phyloP scores from a whole-genome alignment of 2,329 filamentous ascomycete genomes.

The Metarhizium anisopliae region DNA sequence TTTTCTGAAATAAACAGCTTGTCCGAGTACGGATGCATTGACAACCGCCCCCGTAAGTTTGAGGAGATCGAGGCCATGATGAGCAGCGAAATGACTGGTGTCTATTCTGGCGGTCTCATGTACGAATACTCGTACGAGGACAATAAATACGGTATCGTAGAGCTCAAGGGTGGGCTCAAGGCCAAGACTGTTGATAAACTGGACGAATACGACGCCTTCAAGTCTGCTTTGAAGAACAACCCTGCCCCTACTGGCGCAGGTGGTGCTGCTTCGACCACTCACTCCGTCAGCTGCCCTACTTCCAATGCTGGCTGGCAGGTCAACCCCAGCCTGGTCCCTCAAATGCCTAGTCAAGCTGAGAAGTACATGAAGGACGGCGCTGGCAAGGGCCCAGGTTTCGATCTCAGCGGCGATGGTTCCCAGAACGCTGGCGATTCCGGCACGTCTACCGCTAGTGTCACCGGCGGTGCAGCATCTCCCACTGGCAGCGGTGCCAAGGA shows the following conservation, averaged over 20 bases:
- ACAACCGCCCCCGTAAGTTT: constrained; percentile 67
- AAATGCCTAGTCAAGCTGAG: constrained; percentile 40
- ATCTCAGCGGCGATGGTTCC: constrained; percentile 41
- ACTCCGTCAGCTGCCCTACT: constrained; percentile 39
- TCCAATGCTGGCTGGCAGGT: constrained; percentile 42
- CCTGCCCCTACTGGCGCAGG: constrained; percentile 41
- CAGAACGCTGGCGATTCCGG: constrained; percentile 40
- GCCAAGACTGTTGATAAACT: constrained; percentile 45
- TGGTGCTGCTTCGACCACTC: constrained; percentile 38
- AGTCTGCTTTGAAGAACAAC: constrained; percentile 36
- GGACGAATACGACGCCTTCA: constrained; percentile 51
- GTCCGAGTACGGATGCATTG: constrained; percentile 88
- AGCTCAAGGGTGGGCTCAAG: constrained; percentile 48
- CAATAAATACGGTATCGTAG: constrained; percentile 73
- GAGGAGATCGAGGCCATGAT: constrained; percentile 74
- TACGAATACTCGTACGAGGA: constrained; percentile 86
- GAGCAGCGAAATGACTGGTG: constrained; percentile 68
- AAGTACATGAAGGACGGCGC: constrained; percentile 47
- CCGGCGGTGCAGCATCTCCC: constrained; percentile 21
- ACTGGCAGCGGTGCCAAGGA: constrained; percentile 13
- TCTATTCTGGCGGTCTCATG: constrained; percentile 93
- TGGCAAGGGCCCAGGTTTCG: constrained; percentile 43
- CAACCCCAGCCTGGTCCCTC: constrained; percentile 38
- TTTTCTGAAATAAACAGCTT: constrained; percentile 36
- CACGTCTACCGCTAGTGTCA: constrained; percentile 34